phyloP scores from a whole-genome alignment of 2,329 filamentous ascomycete genomes.

The Trichophyton benhamiae region DNA sequence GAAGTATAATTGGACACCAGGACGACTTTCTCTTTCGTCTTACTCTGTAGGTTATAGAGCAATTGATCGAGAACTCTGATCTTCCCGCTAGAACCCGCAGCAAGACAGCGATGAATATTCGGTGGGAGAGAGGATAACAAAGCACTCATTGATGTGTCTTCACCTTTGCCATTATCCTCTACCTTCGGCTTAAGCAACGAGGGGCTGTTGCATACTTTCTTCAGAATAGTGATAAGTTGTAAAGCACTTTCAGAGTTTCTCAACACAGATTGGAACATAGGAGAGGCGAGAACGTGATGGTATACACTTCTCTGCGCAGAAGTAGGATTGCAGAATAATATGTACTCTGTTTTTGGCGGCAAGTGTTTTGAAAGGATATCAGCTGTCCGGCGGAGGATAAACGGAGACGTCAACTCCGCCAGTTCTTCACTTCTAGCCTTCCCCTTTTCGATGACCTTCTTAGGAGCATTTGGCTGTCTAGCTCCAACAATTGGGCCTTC shows the following conservation, averaged over 20 bases:
- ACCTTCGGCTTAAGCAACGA: constrained; percentile 45
- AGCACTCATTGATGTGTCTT: constrained; percentile 36
- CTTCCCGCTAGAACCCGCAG: constrained; percentile 51
- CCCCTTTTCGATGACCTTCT: constrained; percentile 51
- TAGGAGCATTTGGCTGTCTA: constrained; percentile 50
- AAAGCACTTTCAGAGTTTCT: constrained; percentile 51
- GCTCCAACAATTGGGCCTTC: constrained; percentile 53
- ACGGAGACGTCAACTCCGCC: constrained; percentile 47
- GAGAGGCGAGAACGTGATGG: constrained; percentile 51
- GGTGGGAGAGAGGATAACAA: constrained; percentile 44
- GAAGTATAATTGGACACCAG: constrained; percentile 67
- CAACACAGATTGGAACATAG: constrained; percentile 49
- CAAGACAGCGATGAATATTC: constrained; percentile 41
- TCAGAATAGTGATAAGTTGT: constrained; percentile 58
- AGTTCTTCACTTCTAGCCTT: constrained; percentile 51
- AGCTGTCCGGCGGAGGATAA: constrained; percentile 54
- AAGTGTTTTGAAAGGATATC: constrained; percentile 55
- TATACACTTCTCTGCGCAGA: constrained; percentile 49
- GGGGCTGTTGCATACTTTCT: constrained; percentile 63
- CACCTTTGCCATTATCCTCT: constrained; percentile 37
- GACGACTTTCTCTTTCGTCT: constrained; percentile 57
- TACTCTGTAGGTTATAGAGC: constrained; percentile 47
- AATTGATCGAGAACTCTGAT: constrained; percentile 55
- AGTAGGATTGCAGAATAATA: constrained; percentile 54
- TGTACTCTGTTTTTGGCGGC: constrained; percentile 55